Conservation (phyloP, 1,284 basidiomycete species). For the Coniophora puteana region DNA sequence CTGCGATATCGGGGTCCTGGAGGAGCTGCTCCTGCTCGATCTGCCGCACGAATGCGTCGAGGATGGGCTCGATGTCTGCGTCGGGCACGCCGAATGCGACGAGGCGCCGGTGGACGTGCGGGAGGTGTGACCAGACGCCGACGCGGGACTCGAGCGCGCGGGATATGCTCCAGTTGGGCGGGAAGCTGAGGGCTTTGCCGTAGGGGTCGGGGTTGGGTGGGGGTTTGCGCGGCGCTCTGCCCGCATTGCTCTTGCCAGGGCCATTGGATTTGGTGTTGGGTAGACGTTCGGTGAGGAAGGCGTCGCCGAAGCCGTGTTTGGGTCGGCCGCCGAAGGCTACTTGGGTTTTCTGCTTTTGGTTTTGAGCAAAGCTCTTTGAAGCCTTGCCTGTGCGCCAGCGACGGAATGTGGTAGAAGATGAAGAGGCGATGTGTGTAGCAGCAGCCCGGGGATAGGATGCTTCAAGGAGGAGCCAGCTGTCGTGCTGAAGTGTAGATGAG, state of each 20-base stretch:
- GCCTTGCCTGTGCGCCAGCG: conserved; percentile 12
- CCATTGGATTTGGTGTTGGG: too few species aligned
- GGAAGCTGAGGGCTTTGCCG: too few species aligned
- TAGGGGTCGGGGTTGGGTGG: too few species aligned
- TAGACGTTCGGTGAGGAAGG: background rate
- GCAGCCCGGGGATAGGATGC: too few species aligned
- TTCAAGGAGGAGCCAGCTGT: conserved; percentile 16
- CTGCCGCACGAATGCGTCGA: conserved; percentile 26
- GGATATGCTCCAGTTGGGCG: too few species aligned
- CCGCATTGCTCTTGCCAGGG: too few species aligned
- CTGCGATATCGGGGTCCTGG: conserved; percentile 11
- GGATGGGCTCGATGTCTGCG: conserved; percentile 22
- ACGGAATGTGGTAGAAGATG: too few species aligned
- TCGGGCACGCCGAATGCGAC: conserved; percentile 33
- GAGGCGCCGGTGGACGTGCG: conserved; percentile 27
- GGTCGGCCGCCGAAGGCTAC: too few species aligned
- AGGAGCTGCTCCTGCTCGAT: conserved; percentile 24
- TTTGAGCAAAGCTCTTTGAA: background rate
- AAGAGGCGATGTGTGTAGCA: too few species aligned
- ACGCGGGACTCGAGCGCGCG: conserved; percentile 20
- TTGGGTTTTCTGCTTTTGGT: too few species aligned
- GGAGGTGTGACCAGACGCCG: conserved; percentile 25
- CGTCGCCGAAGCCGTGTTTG: background rate
- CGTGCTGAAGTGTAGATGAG: conserved; percentile 8
- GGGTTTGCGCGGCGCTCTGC: too few species aligned